phyloP scores from a whole-genome alignment of 768 basidiomycete genomes.

The Myochromella boudieri region DNA sequence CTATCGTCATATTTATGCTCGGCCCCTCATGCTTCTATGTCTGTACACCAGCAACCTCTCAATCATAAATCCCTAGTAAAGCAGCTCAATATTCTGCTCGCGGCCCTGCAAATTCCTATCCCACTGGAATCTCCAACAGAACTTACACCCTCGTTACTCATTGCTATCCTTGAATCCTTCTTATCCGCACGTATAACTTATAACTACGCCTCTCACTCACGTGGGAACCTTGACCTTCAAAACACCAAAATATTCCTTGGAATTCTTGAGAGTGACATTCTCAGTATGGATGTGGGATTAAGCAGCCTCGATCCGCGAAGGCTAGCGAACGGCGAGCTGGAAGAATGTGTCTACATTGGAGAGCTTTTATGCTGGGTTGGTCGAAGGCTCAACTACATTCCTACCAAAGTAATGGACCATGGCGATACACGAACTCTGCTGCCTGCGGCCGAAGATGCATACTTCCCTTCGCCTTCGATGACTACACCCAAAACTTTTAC shows the following conservation, averaged over 20 bases:
- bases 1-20: neutral
- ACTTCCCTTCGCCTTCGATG: conserved; percentile 33
- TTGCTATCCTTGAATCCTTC: conserved; percentile 68
- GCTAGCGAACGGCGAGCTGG: conserved; percentile 63
- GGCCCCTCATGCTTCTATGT: conserved; percentile 21
- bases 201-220: conserved; percentile 21
- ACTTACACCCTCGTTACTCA: conserved; percentile 69
- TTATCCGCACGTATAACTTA: conserved; percentile 51
- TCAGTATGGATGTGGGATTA: conserved; percentile 62
- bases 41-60: neutral
- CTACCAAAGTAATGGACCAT: conserved; percentile 10
- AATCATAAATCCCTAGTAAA: conserved; percentile 8
- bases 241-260: conserved; percentile 77
- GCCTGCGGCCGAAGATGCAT: neutral
- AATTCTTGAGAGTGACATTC: conserved; percentile 64
- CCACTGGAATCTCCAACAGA: conserved; percentile 52
- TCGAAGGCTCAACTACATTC: conserved; percentile 34
- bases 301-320: conserved; percentile 62
- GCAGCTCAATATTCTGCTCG: conserved; percentile 17
- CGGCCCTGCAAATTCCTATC: conserved; percentile 16
- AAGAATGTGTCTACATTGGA: conserved; percentile 66
- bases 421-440: conserved; percentile 1
- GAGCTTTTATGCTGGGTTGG: conserved; percentile 74
- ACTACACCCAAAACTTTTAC: conserved; percentile 24
- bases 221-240: conserved; percentile 43